Evolutionary conservation across 306 rosid genomes (phyloP).

Genomic region (Trifolium pratense): DNA sequence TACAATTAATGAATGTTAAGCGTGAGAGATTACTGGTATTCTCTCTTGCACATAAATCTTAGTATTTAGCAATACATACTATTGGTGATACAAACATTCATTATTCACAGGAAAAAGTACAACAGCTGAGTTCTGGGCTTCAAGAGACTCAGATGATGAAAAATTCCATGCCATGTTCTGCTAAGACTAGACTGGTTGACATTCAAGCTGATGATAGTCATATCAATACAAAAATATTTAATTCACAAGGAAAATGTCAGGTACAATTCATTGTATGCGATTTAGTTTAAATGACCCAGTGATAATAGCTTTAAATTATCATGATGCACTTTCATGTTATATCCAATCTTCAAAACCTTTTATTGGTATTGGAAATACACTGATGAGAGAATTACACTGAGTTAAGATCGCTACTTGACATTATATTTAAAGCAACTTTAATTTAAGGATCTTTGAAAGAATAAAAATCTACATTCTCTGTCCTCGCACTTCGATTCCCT

Average conservation of each 20-base stretch:
- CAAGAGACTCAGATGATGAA: conserved; percentile 70
- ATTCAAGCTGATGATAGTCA: conserved; percentile 48
- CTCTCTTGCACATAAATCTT: conserved; percentile 38
- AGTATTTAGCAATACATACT: conserved; percentile 30
- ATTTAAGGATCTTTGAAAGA: conserved; percentile 6
- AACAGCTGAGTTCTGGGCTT: conserved; percentile 62
- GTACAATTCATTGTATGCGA: conserved; percentile 42
- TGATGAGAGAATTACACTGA: conserved; percentile 2
- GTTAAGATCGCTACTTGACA: neutral
- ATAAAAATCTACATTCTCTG: neutral
- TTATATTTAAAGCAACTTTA: conserved; percentile 10
- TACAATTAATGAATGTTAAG: conserved; percentile 67
- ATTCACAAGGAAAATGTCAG: conserved; percentile 59
- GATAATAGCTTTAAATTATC: neutral
- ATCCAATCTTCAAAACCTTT: neutral
- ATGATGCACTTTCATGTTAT: neutral
- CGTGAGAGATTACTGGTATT: conserved; percentile 68
- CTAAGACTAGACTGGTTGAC: conserved; percentile 45
- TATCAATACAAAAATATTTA: conserved; percentile 38
- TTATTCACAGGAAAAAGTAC: conserved; percentile 62
- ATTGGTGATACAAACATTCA: conserved; percentile 40
- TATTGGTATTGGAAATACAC: neutral
- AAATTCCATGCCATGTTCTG: conserved; percentile 41
- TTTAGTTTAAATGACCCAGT: conserved; percentile 31
- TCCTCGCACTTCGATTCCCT: neutral